These are phyloP conservation scores for Aleurites moluccanus DNA, from an alignment of 441 rosid genomes.

Conservation along the genomic window DNA sequence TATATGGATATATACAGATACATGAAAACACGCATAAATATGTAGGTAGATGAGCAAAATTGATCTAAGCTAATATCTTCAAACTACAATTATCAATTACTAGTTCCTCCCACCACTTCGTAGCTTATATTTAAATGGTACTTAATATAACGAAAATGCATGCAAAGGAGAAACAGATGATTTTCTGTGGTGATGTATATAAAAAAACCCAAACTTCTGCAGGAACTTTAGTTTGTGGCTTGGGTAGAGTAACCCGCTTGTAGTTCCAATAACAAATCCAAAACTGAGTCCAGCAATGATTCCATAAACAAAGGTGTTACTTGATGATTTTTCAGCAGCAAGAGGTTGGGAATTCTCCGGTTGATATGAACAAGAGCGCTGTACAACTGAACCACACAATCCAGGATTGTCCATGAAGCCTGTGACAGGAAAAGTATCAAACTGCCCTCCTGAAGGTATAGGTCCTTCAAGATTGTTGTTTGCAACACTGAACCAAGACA, in stretches of 20 bases:
- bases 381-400: conserved; percentile 4
- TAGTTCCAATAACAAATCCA: conserved; percentile 14
- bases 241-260: conserved; percentile 4
- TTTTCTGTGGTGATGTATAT: background rate
- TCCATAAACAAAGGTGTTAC: background rate
- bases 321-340: background rate
- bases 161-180: background rate
- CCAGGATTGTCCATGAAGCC: conserved; percentile 11
- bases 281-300: conserved; percentile 15
- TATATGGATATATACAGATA: background rate
- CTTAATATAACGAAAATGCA: background rate
- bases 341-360: background rate
- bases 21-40: background rate
- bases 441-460: conserved; percentile 18
- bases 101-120: background rate
- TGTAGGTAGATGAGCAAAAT: background rate
- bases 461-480: conserved; percentile 15
- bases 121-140: background rate
- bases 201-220: background rate
- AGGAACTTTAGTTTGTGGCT: conserved; percentile 3
- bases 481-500: conserved; percentile 11
- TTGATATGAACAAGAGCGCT: background rate
- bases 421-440: conserved; percentile 10
- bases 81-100: background rate
- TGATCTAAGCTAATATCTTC: background rate